Evolutionary conservation across 2,329 filamentous ascomycete species (phyloP).

Genomic region (Aspergillus sp.): DNA sequence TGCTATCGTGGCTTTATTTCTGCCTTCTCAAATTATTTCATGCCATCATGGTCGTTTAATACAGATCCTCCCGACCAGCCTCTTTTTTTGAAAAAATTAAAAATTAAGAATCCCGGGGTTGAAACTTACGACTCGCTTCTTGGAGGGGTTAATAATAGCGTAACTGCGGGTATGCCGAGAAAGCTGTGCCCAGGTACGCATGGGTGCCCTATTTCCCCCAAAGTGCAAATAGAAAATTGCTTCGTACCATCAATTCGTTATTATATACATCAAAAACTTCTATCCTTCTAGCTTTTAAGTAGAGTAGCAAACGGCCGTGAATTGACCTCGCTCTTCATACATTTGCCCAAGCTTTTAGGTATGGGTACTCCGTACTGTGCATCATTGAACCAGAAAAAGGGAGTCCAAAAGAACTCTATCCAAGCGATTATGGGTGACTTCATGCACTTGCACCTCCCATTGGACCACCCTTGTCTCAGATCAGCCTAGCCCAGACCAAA

Average conservation of each 20-base stretch:
- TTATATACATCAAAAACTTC: neutral
- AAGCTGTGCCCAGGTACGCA: neutral
- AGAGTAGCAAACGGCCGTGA: neutral
- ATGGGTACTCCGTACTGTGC: neutral
- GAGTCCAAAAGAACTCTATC: neutral
- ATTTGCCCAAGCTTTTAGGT: neutral
- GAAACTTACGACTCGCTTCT: neutral
- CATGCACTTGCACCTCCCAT: neutral
- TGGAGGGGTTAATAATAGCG: neutral
- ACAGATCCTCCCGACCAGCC: neutral
- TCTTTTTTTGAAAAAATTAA: neutral
- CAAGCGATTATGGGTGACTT: neutral
- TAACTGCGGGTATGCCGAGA: too few relatives aligned
- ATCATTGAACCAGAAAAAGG: neutral
- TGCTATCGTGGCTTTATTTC: neutral
- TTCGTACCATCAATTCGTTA: constrained; percentile 3
- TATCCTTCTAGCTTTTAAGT: neutral
- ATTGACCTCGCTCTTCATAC: neutral
- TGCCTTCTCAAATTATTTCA: neutral
- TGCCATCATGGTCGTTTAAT: neutral
- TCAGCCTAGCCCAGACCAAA: neutral
- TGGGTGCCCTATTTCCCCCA: neutral
- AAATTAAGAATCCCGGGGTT: neutral
- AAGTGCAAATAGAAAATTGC: neutral
- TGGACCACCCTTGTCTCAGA: neutral